Base-by-base conservation (phyloP, 768 basidiomycete species). In the Tulasnella sp. region DNA sequence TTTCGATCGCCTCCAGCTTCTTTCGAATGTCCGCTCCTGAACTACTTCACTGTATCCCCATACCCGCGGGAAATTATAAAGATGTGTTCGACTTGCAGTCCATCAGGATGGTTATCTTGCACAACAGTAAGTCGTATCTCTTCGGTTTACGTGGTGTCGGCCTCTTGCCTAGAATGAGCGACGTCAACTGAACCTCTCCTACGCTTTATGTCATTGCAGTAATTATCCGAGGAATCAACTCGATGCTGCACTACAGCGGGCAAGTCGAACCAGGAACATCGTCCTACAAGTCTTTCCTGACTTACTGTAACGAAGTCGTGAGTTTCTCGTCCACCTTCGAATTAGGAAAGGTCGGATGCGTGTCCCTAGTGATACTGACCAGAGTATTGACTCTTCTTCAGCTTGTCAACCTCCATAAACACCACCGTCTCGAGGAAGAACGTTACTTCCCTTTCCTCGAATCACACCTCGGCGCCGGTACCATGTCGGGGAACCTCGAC, bases 401-500 rank as follows among this genome's bases (percentile, higher is more conserved):
- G 77, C 44, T 73, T 15, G 26, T 3, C 32, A 42, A 29, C 39
- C 69, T 77, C 4, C 69, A 77, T 40, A 44, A 71, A n/a, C 77
- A 77, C 40, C 77, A 77, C 32, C 69, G 3, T 20, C 23, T 71
- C 46, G 77, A 77, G 26, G 77, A 77, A 48, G 32, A 70, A 29
- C 46, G 29, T 11, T 77, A 77, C n/a, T 77, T 77, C 37, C 42
- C 71, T 11, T 73, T 70, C 67, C 69, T 77, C 67, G 77, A 77
- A 44, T 44, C 42, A 7, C 71, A 70, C 40, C 69, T 77, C 7
- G 77, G 77, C 11, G 69, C 67, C 15, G 77, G 77, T 6, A 32
- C 67, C 15, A 77, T 77, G 77, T 13, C 40, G 3, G 35, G 35
- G 11, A 77, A 77, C 71, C 70, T 77, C 29, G 70, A 70, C 5